A percentile compares a stretch with the other conserved stretches of the same genome.
phyloP scores from a whole-genome alignment of 2,329 filamentous ascomycete genomes.

The Aspergillus sp. region DNA sequence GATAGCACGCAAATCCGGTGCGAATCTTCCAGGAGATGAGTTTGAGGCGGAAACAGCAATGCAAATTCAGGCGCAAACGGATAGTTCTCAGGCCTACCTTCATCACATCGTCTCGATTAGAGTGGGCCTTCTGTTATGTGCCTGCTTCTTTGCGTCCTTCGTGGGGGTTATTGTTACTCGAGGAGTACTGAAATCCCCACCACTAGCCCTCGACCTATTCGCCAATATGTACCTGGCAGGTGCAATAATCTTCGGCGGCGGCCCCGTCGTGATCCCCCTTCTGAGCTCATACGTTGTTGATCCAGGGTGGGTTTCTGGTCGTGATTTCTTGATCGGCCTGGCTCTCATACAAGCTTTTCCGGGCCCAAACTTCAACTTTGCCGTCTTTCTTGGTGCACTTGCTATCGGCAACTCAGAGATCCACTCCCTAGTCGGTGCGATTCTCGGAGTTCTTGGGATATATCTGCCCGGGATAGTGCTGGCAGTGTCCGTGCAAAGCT shows the following conservation, averaged over 20 bases:
- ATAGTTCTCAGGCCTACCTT: neutral
- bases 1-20: slow-evolving; percentile 3
- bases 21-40: no score
- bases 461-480: slow-evolving; percentile 43
- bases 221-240: slow-evolving; percentile 75
- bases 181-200: slow-evolving; percentile 42
- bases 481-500: slow-evolving; percentile 46
- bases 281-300: slow-evolving; percentile 65
- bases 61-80: neutral
- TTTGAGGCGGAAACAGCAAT: no score
- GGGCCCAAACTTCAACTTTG: slow-evolving; percentile 58
- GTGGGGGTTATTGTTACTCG: slow-evolving; percentile 58
- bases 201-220: slow-evolving; percentile 65
- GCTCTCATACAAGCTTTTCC: slow-evolving; percentile 76
- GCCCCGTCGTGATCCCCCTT: slow-evolving; percentile 68
- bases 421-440: slow-evolving; percentile 50
- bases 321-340: slow-evolving; percentile 74
- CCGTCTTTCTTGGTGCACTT: slow-evolving; percentile 61
- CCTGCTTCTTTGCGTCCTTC: slow-evolving; percentile 61
- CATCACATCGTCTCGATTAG: slow-evolving; percentile 36
- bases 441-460: slow-evolving; percentile 55
- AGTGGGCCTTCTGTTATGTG: slow-evolving; percentile 43
- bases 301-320: slow-evolving; percentile 70
- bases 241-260: slow-evolving; percentile 69
- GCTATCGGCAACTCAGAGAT: slow-evolving; percentile 43